phyloP scores from a whole-genome alignment of 2,329 filamentous ascomycete genomes.

The Aspergillus sergii region DNA sequence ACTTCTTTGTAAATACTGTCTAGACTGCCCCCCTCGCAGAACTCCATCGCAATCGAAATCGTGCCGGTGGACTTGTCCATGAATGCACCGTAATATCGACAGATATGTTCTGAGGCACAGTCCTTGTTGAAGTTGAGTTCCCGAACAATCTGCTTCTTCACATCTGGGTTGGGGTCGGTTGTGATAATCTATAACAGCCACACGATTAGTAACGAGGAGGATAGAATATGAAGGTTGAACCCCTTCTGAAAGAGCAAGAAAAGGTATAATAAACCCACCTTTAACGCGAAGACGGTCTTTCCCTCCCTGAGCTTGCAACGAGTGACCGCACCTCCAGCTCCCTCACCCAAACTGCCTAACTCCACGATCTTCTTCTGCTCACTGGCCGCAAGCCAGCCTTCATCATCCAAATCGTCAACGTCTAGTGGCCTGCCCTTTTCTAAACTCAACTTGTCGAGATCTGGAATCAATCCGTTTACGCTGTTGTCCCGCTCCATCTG shows the following conservation, averaged over 20 bases:
- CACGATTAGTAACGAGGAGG: conserved; percentile 18
- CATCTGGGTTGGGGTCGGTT: conserved; percentile 94
- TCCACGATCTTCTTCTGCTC: conserved; percentile 85
- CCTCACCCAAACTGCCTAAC: conserved; percentile 86
- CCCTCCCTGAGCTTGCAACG: conserved; percentile 85
- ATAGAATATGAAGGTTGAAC: not conserved
- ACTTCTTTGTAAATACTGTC: conserved; percentile 98
- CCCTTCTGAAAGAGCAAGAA: not conserved
- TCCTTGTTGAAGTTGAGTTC: conserved; percentile 98
- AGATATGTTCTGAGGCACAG: conserved; percentile 94
- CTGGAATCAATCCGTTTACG: conserved; percentile 72
- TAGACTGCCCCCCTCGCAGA: conserved; percentile 93
- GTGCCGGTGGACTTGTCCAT: conserved; percentile 94
- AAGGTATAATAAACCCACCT: conserved; percentile 60
- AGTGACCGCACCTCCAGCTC: conserved; percentile 93
- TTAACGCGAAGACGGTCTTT: conserved; percentile 93
- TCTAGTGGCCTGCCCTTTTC: conserved; percentile 84
- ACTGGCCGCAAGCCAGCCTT: conserved; percentile 92
- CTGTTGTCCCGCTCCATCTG: conserved; percentile 84
- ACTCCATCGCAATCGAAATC: conserved; percentile 99
- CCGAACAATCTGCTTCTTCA: conserved; percentile 97
- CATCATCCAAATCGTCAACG: conserved; percentile 92
- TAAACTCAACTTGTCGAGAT: conserved; percentile 77
- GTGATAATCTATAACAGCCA: conserved; percentile 76
- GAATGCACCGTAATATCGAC: conserved; percentile 95